phyloP scores from a whole-genome alignment of 306 rosid species.

The Glycine tomentella region DNA sequence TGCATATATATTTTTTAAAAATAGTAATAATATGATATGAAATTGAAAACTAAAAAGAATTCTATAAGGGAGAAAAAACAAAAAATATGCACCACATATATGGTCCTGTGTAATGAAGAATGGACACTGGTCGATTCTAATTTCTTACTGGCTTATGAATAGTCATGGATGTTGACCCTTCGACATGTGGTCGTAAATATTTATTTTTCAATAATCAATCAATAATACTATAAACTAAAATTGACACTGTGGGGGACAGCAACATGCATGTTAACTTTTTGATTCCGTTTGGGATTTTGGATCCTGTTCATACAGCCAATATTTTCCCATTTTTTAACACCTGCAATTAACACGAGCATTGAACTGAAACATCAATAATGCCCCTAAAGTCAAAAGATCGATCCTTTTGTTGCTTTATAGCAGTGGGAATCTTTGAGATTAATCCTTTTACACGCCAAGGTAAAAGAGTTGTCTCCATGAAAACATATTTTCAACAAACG shows the following conservation, averaged over 20 bases:
- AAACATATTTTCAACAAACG: background rate
- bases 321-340: background rate
- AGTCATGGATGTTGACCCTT: conserved; percentile 4
- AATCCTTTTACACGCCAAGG: background rate
- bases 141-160: too few species aligned
- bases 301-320: conserved; percentile 11
- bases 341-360: background rate
- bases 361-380: conserved; percentile 23
- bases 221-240: background rate
- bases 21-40: too few species aligned
- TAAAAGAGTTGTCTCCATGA: conserved; percentile 1
- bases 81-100: too few species aligned
- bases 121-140: too few species aligned
- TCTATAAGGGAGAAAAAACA: too few species aligned
- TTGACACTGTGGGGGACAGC: background rate
- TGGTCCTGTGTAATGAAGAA: too few species aligned
- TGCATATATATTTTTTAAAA: too few species aligned
- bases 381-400: conserved; percentile 12
- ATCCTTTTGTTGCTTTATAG: conserved; percentile 11
- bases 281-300: conserved; percentile 8
- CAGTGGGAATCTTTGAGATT: conserved; percentile 21
- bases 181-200: background rate
- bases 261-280: background rate
- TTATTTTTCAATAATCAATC: background rate
- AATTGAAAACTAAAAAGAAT: too few species aligned